These are phyloP conservation scores for Leccinum boreale DNA, from an alignment of 768 basidiomycete species.

Conservation along the genomic window DNA sequence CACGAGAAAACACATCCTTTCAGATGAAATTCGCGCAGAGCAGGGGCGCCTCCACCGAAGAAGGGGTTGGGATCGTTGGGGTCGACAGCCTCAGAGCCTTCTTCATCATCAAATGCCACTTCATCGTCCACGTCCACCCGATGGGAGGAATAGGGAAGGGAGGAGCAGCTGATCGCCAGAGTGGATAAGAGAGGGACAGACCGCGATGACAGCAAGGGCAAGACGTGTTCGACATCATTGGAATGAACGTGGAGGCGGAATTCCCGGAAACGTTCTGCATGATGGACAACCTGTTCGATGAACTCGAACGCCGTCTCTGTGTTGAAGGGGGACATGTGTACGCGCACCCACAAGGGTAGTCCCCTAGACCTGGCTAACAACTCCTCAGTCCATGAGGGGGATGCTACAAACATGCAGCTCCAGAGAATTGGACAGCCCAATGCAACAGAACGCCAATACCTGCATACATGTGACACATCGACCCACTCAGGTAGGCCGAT, in stretches of 20 bases:
- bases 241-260: neutral
- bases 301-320: neutral
- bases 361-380: neutral
- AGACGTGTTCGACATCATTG: neutral
- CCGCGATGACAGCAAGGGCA: neutral
- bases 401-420: neutral
- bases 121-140: neutral
- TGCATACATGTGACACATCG: neutral
- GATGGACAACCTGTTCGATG: neutral
- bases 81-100: neutral
- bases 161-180: neutral
- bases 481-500: neutral
- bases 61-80: neutral
- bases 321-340: neutral
- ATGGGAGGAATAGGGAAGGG: neutral
- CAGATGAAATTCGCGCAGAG: neutral
- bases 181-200: neutral
- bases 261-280: neutral
- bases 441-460: neutral
- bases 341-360: neutral
- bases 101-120: too few species aligned
- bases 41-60: neutral
- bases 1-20: neutral
- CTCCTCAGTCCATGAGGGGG: neutral
- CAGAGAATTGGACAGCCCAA: neutral